Evolutionary conservation across 805 yeast species (phyloP), one percentile per base, ranked within the genome.

Genomic region (Pichia sporocuriosa): DNA sequence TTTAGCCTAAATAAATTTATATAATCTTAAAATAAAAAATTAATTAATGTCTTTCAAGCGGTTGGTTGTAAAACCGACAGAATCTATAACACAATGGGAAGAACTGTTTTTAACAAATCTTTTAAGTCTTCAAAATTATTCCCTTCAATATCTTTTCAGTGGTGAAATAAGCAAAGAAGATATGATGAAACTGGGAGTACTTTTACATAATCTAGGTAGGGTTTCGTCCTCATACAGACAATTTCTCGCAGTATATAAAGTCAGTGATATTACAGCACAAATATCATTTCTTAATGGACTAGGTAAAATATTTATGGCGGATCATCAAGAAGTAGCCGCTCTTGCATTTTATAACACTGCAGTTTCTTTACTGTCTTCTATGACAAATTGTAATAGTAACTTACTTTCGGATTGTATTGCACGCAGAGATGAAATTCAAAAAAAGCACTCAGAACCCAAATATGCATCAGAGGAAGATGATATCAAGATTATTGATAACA

Each of bases 61-160:
- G 32, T 29, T 29, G 7, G 16, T 31, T 13, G 11, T 31, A 31
- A 17, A 31, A 17, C 12, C n/a, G 13, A 16, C 15, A 4, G 23
- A 17, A 8, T 6, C 28, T 11, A n/a, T 37, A 9, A 8, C 33
- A 6, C 34, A 37, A 20, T 37, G 40, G 40, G 35, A 37, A 15
- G 34, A 37, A 13, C 10, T 22, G 5, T 37, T 13, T 29, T 21
- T 37, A 23, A 35, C 28, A 22, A 37, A 37, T 25, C 28, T 37
- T n/a, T 22, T 37, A 26, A 19, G 7, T 12, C 22, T 22, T 10
- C 40, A 37, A 26, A 37, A 21, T 17, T 37, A 13, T 29, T 11
- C n/a, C 5, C 16, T 23, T 6, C 26, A n/a, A 5, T 6, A 12
- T 24, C 24, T 36, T 11, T 28, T 27, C n/a, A 21, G 19, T 19